A percentile compares a stretch with the other conserved stretches of the same genome.
phyloP scores from a whole-genome alignment of 202 grass and related monocot genomes.

The Panicum virgatum region DNA sequence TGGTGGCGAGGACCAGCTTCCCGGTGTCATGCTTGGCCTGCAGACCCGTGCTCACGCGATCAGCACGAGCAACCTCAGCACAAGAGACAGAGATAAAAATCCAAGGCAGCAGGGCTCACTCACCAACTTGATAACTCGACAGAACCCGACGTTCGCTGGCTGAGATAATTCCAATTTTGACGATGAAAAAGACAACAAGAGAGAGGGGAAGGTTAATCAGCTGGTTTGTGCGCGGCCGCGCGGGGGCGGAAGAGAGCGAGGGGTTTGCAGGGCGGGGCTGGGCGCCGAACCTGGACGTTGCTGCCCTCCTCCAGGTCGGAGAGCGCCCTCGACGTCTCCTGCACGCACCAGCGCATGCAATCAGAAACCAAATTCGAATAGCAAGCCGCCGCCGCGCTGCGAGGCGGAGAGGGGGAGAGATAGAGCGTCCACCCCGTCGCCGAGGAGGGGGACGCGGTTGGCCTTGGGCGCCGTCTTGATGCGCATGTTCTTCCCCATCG shows the following conservation, averaged over 20 bases:
- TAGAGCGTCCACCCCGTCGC: slow-evolving; percentile 37
- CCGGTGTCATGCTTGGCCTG: slow-evolving; percentile 85
- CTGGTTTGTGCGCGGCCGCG: not conserved
- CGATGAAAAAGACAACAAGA: not conserved
- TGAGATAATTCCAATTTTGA: slow-evolving; percentile 15
- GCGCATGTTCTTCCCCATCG: slow-evolving; percentile 60
- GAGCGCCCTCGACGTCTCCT: slow-evolving; percentile 59
- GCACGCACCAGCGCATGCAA: not conserved
- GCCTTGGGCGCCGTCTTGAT: slow-evolving; percentile 51
- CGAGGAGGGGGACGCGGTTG: slow-evolving; percentile 54
- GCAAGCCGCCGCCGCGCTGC: no score
- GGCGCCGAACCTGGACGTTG: slow-evolving; percentile 62
- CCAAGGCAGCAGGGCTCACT: slow-evolving; percentile 38
- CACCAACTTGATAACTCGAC: slow-evolving; percentile 85
- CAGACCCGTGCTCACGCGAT: slow-evolving; percentile 27
- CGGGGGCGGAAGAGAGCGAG: not conserved
- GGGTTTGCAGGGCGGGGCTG: not conserved
- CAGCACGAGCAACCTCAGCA: not conserved
- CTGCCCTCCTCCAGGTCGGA: slow-evolving; percentile 89
- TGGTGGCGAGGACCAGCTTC: slow-evolving; percentile 70
- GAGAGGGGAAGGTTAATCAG: not conserved
- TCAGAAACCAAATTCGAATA: slow-evolving; percentile 16
- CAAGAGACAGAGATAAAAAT: not conserved
- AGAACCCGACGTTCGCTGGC: slow-evolving; percentile 83
- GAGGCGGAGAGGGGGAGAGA: not conserved